Evolutionary conservation across 2,329 filamentous ascomycete genomes (phyloP).

Genomic region (Daldinia sp.): DNA sequence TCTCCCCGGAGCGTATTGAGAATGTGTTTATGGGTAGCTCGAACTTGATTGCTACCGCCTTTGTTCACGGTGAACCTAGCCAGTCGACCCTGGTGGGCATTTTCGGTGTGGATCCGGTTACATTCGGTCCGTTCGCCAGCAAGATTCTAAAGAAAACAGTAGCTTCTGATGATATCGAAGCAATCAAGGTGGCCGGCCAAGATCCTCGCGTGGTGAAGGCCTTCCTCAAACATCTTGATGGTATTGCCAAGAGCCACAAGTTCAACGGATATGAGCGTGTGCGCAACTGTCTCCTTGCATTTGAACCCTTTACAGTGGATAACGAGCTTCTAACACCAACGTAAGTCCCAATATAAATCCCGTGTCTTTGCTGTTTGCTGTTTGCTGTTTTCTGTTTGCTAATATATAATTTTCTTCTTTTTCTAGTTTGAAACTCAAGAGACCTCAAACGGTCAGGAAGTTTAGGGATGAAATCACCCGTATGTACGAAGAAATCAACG

Average conservation of each 20-base stretch:
- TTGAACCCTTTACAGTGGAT: constrained; percentile 93
- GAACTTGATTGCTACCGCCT: constrained; percentile 79
- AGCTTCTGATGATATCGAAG: constrained; percentile 68
- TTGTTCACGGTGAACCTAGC: constrained; percentile 88
- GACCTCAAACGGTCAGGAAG: constrained; percentile 62
- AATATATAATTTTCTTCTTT: constrained; percentile 33
- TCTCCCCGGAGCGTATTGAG: constrained; percentile 96
- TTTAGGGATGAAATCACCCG: constrained; percentile 62
- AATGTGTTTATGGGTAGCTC: constrained; percentile 89
- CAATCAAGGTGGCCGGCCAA: constrained; percentile 70
- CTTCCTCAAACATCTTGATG: constrained; percentile 80
- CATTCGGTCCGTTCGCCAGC: constrained; percentile 82
- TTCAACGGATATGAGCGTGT: constrained; percentile 93
- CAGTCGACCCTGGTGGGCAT: constrained; percentile 85
- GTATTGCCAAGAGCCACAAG: constrained; percentile 81
- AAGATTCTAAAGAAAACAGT: constrained; percentile 77
- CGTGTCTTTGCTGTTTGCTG: too few species aligned
- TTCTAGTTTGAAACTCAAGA: constrained; percentile 69
- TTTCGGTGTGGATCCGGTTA: constrained; percentile 85
- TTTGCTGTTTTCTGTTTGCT: constrained; percentile 21
- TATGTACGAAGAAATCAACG: constrained; percentile 65
- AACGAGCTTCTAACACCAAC: constrained; percentile 90
- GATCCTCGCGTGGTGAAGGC: constrained; percentile 77
- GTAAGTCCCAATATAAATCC: too few species aligned
- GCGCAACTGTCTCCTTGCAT: constrained; percentile 73